These are phyloP conservation scores for Meira miltonrushii DNA, from an alignment of 1,284 basidiomycete genomes.

Conservation along the genomic window DNA sequence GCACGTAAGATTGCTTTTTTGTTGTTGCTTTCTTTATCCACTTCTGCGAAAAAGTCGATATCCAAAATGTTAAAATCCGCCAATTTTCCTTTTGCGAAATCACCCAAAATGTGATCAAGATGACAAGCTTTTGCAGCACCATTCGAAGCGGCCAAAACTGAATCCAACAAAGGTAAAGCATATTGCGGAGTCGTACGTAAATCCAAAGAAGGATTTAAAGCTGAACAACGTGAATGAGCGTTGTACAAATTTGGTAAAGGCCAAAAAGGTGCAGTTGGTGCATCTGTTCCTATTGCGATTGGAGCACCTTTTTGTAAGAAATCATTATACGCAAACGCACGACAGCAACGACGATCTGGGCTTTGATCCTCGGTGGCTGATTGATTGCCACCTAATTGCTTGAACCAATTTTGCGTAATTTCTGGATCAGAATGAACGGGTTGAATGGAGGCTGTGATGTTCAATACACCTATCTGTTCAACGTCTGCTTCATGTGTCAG, in stretches of 20 bases:
- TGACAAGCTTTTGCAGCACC: conserved; percentile 28
- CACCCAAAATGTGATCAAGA: conserved; percentile 22
- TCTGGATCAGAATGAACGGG: conserved; percentile 28
- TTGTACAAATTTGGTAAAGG: conserved; percentile 29
- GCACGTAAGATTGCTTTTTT: conserved; percentile 12
- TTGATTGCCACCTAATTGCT: conserved; percentile 20
- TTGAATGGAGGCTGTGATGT: conserved; percentile 29
- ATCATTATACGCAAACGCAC: conserved; percentile 28
- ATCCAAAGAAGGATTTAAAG: conserved; percentile 17
- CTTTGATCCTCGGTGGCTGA: conserved; percentile 14
- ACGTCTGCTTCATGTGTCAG: conserved; percentile 25
- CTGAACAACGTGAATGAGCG: conserved; percentile 23
- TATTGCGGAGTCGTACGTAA: conserved; percentile 24
- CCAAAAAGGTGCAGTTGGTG: conserved; percentile 24
- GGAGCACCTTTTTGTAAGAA: conserved; percentile 27
- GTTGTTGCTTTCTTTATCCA: conserved; percentile 11
- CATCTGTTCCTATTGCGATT: conserved; percentile 26
- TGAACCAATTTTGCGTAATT: conserved; percentile 26
- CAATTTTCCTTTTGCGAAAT: conserved; percentile 23
- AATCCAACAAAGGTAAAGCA: conserved; percentile 25
- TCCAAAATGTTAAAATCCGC: conserved; percentile 32
- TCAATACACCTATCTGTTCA: conserved; percentile 23
- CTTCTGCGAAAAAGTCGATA: conserved; percentile 22
- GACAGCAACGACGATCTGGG: conserved; percentile 14
- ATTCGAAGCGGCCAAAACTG: conserved; percentile 23